Conservation (phyloP, 2,329 filamentous ascomycete species). For the Eurotiales sp. region DNA sequence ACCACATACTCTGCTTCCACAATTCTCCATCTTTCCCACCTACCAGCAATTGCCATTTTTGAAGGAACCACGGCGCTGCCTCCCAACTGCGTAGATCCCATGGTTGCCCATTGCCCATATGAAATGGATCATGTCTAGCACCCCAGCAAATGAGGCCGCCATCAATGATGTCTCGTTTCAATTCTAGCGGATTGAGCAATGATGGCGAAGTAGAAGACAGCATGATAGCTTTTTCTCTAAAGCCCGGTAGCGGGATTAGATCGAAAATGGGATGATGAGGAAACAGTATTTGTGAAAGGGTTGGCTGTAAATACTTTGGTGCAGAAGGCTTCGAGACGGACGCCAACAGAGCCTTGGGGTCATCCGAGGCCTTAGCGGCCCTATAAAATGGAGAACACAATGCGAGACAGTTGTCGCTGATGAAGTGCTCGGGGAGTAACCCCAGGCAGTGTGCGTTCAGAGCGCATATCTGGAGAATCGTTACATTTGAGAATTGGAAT, state of each 20-base stretch:
- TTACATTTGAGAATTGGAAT: not conserved
- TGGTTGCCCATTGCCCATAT: slow-evolving; percentile 33
- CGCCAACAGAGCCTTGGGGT: slow-evolving; percentile 6
- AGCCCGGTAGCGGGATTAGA: slow-evolving; percentile 11
- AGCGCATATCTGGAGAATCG: slow-evolving; percentile 5
- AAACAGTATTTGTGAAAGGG: slow-evolving; percentile 13
- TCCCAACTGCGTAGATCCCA: slow-evolving; percentile 48
- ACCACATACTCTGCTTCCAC: slow-evolving; percentile 22
- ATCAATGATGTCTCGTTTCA: slow-evolving; percentile 14
- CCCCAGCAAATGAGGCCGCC: slow-evolving; percentile 16
- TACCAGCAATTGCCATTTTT: slow-evolving; percentile 38
- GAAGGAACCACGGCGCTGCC: slow-evolving; percentile 42
- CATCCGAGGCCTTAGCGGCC: slow-evolving; percentile 2
- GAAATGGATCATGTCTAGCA: not conserved
- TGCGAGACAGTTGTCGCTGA: slow-evolving; percentile 2
- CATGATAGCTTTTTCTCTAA: slow-evolving; percentile 12
- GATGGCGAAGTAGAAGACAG: slow-evolving; percentile 5
- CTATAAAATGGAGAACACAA: slow-evolving; percentile 11
- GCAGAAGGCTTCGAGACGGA: slow-evolving; percentile 3
- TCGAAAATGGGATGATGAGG: slow-evolving; percentile 14
- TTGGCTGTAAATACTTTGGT: slow-evolving; percentile 14
- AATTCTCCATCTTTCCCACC: slow-evolving; percentile 38
- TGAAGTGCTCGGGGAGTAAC: not conserved
- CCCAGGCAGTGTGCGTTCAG: slow-evolving; percentile 10
- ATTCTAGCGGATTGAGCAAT: slow-evolving; percentile 12